Conservation (phyloP, 148 eudicot species). For the Nyssa sinensis region DNA sequence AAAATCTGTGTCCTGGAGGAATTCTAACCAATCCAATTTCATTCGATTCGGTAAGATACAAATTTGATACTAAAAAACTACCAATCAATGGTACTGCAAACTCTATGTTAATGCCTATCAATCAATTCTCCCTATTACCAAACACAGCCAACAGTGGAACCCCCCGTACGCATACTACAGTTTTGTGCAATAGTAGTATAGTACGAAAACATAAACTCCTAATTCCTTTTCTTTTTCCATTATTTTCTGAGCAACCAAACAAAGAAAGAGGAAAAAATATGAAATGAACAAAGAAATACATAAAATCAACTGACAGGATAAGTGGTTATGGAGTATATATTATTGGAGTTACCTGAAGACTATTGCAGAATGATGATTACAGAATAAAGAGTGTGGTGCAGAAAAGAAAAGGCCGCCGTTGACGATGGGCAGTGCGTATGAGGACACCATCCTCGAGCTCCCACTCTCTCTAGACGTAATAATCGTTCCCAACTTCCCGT, state of each 20-base stretch:
- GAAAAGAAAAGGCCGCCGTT: conserved; percentile 9
- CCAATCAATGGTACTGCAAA: background rate
- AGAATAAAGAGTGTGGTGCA: conserved; percentile 9
- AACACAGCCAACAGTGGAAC: no score
- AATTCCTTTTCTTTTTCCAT: background rate
- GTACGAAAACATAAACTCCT: background rate
- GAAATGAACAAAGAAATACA: background rate
- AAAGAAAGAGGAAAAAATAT: background rate
- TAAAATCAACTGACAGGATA: background rate
- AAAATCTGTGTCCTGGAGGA: no score
- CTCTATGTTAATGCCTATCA: background rate
- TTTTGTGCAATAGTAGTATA: background rate
- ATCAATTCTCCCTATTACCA: no score
- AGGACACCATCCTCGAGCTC: conserved; percentile 12
- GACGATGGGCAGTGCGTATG: conserved; percentile 7
- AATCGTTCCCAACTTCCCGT: background rate
- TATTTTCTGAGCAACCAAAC: background rate
- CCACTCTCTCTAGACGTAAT: background rate
- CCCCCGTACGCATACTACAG: no score
- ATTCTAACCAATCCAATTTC: no score
- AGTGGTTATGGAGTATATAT: background rate
- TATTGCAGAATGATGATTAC: conserved; percentile 12
- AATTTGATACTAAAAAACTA: background rate
- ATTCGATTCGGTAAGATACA: no score
- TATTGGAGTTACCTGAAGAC: conserved; percentile 21